Evolutionary conservation across 345 rosid species (phyloP).

Genomic region (Raphanus sativus): DNA sequence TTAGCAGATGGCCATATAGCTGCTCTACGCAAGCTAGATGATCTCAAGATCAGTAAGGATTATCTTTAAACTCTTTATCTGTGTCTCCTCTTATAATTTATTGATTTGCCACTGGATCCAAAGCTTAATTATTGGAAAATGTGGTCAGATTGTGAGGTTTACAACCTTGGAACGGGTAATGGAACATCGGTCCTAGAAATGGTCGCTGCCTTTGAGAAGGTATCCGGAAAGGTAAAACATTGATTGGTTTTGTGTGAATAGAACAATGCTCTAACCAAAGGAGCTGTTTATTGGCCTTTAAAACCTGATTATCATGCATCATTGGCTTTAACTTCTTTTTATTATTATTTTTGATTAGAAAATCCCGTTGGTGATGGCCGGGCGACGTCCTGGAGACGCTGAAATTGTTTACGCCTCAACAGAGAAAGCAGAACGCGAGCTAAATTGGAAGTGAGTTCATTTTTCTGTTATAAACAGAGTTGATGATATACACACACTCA

Average conservation of each 20-base stretch:
- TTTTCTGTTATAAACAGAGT: neutral
- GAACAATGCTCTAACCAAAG: neutral
- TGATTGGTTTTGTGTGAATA: neutral
- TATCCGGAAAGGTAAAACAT: conserved; percentile 75
- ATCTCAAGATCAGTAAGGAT: conserved; percentile 59
- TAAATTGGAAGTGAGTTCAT: conserved; percentile 84
- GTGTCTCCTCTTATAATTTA: neutral
- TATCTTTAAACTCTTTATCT: neutral
- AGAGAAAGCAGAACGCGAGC: conserved; percentile 67
- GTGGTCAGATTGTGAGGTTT: conserved; percentile 80
- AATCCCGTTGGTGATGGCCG: conserved; percentile 78
- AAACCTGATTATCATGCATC: too few relatives aligned
- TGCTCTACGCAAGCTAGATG: conserved; percentile 70
- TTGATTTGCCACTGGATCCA: neutral
- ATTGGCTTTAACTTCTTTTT: too few relatives aligned
- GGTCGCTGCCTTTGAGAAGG: conserved; percentile 92
- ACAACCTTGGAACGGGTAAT: conserved; percentile 94
- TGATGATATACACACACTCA: neutral
- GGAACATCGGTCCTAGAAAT: conserved; percentile 96
- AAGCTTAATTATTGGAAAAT: neutral
- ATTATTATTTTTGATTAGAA: conserved; percentile 43
- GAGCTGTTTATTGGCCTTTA: too few relatives aligned
- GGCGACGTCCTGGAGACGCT: conserved; percentile 85
- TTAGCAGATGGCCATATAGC: conserved; percentile 96
- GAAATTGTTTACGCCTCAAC: conserved; percentile 89